Evolutionary conservation across 805 yeast genomes (phyloP).

Genomic region (Kazachstania kunashirensis): DNA sequence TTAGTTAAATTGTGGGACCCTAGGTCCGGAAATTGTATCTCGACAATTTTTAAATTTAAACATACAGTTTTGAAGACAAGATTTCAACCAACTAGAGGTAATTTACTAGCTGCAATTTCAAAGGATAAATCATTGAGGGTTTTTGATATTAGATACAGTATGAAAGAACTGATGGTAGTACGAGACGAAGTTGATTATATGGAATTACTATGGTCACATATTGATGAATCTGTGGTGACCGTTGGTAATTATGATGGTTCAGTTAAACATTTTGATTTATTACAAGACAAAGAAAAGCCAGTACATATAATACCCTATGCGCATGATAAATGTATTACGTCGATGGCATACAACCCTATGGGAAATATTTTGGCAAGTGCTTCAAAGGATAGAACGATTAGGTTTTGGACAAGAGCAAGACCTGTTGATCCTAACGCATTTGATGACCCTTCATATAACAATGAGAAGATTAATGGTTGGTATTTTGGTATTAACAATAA

Average conservation of each 20-base stretch:
- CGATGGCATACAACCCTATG: constrained; percentile 84
- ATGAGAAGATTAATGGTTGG: constrained; percentile 52
- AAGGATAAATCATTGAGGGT: constrained; percentile 82
- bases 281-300: constrained; percentile 34
- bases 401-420: constrained; percentile 91
- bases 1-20: constrained; percentile 95
- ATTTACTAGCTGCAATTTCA: constrained; percentile 75
- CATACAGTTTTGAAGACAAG: constrained; percentile 82
- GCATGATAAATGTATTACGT: constrained; percentile 86
- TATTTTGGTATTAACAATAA: constrained; percentile 35
- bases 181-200: constrained; percentile 81
- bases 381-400: constrained; percentile 82
- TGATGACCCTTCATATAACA: constrained; percentile 72
- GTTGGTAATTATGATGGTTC: constrained; percentile 89
- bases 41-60: constrained; percentile 84
- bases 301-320: constrained; percentile 74
- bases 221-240: constrained; percentile 67
- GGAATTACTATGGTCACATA: constrained; percentile 87
- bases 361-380: constrained; percentile 91
- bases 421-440: constrained; percentile 81
- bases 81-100: constrained; percentile 73
- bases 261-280: constrained; percentile 54
- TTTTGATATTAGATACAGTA: constrained; percentile 69
- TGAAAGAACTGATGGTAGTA: constrained; percentile 65
- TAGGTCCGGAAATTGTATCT: constrained; percentile 57